Evolutionary conservation across 768 basidiomycete species (phyloP), one percentile per base, ranked within the genome.

Genomic region (Suillus plorans): DNA sequence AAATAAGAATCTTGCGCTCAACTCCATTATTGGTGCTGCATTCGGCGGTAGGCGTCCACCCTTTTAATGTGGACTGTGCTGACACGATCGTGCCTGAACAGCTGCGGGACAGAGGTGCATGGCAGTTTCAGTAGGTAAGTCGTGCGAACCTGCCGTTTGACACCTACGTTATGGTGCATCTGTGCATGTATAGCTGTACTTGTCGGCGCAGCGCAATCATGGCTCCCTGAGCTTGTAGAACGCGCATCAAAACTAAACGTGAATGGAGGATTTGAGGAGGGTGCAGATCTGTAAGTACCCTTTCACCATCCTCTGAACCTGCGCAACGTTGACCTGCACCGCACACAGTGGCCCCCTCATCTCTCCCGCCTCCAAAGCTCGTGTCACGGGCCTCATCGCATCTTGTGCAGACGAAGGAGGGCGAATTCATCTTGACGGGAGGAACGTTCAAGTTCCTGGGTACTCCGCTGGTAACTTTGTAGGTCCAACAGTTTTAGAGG

Each of bases 41-140:
- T 98, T 97, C 69, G 96, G 96, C 62, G 89, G 89, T 90, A 71
- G 69, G 81, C 57, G 28, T 65, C 28, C 49, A 2, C 45, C 61
- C 55, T 59, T 63, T 69, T 62, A 8, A 68, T 72, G 8, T 16
- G 45, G 37, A 39, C 49, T 41, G 13, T 64, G n/a, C 70, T 73
- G 22, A 74, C 73, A 62, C 50, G 14, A 74, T 66, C 68, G 44
- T 31, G 18, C 60, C 39, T 58, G 16, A 47, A 67, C 72, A 86
- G 97, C 97, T 68, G 97, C 97, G 37, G 97, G 97, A 14, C 97
- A 99, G 76, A 86, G 97, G 64, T 99, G 96, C 79, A 98, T 97
- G 96, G 96, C 95, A 14, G 80, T 97, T 50, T 97, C 95, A 14
- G 94, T 96, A 39, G 91, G 94, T 91, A 67, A 71, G 88, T 68